Base-by-base conservation (phyloP, 1,139 yeast genomes). In the Chernovozyma sophiae-reginae region DNA sequence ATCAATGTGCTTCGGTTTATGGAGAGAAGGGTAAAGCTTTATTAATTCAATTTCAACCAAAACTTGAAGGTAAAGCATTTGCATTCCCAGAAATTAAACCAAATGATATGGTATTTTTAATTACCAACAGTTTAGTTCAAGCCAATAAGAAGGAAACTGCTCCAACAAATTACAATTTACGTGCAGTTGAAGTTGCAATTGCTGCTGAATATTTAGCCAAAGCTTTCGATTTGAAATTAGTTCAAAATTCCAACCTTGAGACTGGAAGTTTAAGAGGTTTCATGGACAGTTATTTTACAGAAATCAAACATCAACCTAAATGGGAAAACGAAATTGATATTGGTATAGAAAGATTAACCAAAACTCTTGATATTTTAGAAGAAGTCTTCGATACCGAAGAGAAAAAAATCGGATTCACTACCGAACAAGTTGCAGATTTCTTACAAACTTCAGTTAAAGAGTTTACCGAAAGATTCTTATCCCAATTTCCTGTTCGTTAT, bases 91-190 rank as follows among this genome's bases (percentile, higher is more conserved):
- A 56, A 3, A 55, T 68, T 23, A 45, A 53, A 33, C 71, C 77
- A 16, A 47, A 58, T 39, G 69, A 71, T 26, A 58, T 79, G 41
- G 71, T 71, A 4, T 80, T 81, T 49, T 70, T 82, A 35, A 74
- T 82, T 35, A 76, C 87, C 31, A 81, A 82, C 56, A 72, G 84
- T 34, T 65, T 81, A 42, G 76, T 78, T 27, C 73, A 71, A 24
- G 74, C 86, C 17, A 79, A 80, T 58, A 82, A 81, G 53, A 74
- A 74, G 42, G 85, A 79, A 51, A 79, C 89, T 3, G 89, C 84
- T 1, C 86, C 89, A 1, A 61, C 69, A 16, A 78, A 79, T 54
- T 82, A 82, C 57, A 82, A 82, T 53, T 64, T 82, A 50, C 68
- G 90, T 34, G 87, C 79, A 4, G 86, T 80, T 16, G 89, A 81